Evolutionary conservation across 768 basidiomycete species (phyloP), one percentile per base, ranked within the genome.

Genomic region (Suillus lakei): DNA sequence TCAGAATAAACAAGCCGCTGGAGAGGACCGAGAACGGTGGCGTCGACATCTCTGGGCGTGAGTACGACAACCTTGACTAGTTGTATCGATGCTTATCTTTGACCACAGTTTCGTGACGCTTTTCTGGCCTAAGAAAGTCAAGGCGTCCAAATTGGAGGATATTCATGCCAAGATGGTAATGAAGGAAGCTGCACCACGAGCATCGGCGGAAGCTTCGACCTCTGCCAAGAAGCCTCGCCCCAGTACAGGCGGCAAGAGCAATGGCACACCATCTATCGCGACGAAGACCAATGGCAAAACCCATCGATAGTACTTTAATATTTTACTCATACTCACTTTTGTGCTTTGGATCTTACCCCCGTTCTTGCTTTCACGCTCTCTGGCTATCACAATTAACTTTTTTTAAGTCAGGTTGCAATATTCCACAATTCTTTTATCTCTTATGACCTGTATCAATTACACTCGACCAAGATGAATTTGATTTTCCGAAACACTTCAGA

Each of bases 51-150:
- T 96, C n/a, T 98, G 96, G 96, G 93, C 95, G 94, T 96, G 79
- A 77, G 95, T 91, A 41, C 50, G 6, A 21, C 41, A 12, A 30
- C 2, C 28, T 28, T 7, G 8, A 58, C 39, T 12, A 53, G 51
- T 51, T 38, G 56, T 38, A 12, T 50, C 18, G 6, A 36, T 61
- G 38, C 64, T 72, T 30, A 62, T 21, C 59, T 60, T 30, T 18
- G 61, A 50, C 64, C 54, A 13, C 71, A 96, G 94, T 41, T 98
- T 98, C 69, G 95, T 98, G 54, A 96, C 95, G 3, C 84, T 95
- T 62, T 98, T 98, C 80, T 98, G 96, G 96, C 96, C 96, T 6
- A 93, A 97, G 83, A 94, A 96, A 78, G 96, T 98, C 69, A 95
- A 92, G 75, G 94, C 95, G 15, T 88, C 87, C 18, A 98, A 98